Evolutionary conservation across 2,329 filamentous ascomycete species (phyloP).

Genomic region (Volutella citrinella): DNA sequence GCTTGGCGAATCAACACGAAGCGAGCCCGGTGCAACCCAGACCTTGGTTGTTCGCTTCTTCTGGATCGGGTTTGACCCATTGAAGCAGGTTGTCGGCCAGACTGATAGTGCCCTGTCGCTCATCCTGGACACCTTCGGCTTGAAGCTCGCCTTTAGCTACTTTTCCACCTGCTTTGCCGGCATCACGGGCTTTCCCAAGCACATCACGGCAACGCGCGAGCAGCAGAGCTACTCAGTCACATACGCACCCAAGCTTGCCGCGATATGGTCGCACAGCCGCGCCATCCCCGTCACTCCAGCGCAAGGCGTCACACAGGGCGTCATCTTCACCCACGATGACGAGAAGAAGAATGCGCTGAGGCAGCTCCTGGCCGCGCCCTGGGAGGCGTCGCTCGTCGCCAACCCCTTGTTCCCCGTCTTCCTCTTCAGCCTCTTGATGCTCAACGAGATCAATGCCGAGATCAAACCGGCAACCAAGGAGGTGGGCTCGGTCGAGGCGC

Average conservation of each 20-base stretch:
- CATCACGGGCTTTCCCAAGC: conserved; percentile 24
- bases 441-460: conserved; percentile 31
- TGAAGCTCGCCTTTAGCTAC: conserved; percentile 31
- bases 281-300: conserved; percentile 9
- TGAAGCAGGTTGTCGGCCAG: too few relatives aligned
- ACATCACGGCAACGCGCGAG: conserved; percentile 2
- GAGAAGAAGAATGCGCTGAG: conserved; percentile 24
- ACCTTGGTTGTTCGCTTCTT: too few relatives aligned
- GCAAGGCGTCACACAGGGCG: conserved; percentile 23
- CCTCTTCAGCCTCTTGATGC: conserved; percentile 31
- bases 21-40: too few relatives aligned
- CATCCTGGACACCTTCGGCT: conserved; percentile 27
- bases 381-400: conserved; percentile 23
- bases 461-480: conserved; percentile 28
- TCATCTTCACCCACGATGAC: conserved; percentile 29
- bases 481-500: conserved; percentile 33
- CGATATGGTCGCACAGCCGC: conserved; percentile 32
- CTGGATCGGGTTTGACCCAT: too few relatives aligned
- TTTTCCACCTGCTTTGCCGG: conserved; percentile 33
- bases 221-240: conserved; percentile 29
- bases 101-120: too few relatives aligned
- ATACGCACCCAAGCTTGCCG: conserved; percentile 37
- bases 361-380: conserved; percentile 23
- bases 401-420: conserved; percentile 36
- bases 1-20: too few relatives aligned